Evolutionary conservation across 1,139 yeast species (phyloP), one percentile per base, ranked within the genome.

Genomic region (Debaryomyces subglobosus): DNA sequence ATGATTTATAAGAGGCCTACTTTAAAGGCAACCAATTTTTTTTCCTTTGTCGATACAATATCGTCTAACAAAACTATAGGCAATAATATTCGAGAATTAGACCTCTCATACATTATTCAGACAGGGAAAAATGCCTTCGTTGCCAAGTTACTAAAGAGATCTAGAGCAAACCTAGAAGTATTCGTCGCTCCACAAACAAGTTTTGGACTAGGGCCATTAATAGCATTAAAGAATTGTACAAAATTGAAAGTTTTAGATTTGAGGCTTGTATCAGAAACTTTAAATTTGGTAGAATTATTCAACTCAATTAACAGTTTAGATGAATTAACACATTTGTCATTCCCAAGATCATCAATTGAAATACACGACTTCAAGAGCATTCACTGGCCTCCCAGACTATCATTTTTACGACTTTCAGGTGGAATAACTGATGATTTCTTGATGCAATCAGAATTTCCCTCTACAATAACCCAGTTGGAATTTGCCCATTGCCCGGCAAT

Each of bases 121-220:
- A 79, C 90, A 39, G 98, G 98, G n/a, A 91, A 89, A 62, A 94
- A 91, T 67, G 94, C 97, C 1, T 87, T 78, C 64, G 92, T 94
- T 18, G 89, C 97, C 1, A 86, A 88, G 55, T 63, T 94, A 5
- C 69, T 94, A 49, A 81, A 96, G 59, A 74, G 96, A 41, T 88
- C 96, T 49, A 79, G 90, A 9, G 66, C 76, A 21, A 77, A 77
- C 43, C 68, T 94, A 45, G 78, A 82, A 54, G 72, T 75, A 10
- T 91, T 94, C 60, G 81, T 88, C 6, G 97, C 98, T 0, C 97
- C 98, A 1, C 98, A 92, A 62, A 86, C 97, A 32, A 88, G 96
- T 69, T 92, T 94, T 72, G 98, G 98, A 0, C 78, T 86, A 50
- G 89, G 96, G 0, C 97, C 98, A 0, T 69, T 92, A 56, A 79